Conservation (phyloP, 202 grass and related monocot species). For the Bolboschoenoplectus hybrid region DNA sequence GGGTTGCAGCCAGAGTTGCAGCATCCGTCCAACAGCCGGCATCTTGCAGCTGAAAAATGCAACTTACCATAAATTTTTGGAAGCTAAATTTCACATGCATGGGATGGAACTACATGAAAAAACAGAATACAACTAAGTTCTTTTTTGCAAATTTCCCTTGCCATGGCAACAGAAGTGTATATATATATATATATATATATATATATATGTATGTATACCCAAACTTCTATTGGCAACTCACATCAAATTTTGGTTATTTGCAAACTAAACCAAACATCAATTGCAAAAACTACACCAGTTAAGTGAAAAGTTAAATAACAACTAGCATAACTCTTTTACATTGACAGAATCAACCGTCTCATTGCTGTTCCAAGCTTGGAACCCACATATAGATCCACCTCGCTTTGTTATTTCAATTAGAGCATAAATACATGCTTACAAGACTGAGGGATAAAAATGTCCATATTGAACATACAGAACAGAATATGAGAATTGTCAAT, state of each 20-base stretch:
- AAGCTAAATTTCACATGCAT: slow-evolving; percentile 24
- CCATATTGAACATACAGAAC: neutral
- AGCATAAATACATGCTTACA: neutral
- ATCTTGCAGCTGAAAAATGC: slow-evolving; percentile 85
- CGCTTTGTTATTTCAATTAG: neutral
- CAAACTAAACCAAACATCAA: neutral
- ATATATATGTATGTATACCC: neutral
- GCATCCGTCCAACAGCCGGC: slow-evolving; percentile 98
- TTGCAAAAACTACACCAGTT: neutral
- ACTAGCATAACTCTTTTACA: neutral
- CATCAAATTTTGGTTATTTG: slow-evolving; percentile 5
- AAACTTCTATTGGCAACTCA: neutral
- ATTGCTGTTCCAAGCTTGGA: neutral
- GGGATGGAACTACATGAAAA: neutral
- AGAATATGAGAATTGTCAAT: neutral
- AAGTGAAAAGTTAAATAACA: neutral
- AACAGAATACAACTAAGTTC: neutral
- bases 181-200: too few species aligned
- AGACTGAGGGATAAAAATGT: neutral
- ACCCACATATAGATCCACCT: slow-evolving; percentile 2
- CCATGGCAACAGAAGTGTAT: neutral
- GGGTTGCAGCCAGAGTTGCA: slow-evolving; percentile 90
- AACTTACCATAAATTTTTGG: slow-evolving; percentile 29
- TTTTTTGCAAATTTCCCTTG: neutral
- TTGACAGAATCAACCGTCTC: neutral